Conservation (phyloP, 1,284 basidiomycete species). For the Cryptococcus hybrid region DNA sequence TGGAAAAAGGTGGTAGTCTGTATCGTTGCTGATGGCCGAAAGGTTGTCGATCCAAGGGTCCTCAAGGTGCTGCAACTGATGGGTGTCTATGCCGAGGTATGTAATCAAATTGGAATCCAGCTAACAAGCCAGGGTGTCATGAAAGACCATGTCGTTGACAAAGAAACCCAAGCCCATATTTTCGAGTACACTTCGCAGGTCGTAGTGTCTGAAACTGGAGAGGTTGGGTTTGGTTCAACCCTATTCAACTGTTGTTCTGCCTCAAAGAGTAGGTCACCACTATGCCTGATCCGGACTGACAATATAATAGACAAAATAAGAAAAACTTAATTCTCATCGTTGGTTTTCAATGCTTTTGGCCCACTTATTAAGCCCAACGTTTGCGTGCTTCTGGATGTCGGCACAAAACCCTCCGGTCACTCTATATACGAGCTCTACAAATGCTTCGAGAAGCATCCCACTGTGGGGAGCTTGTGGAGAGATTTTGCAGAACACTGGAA, state of each 20-base stretch:
- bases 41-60: constrained; percentile 73
- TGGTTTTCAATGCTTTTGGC: constrained; percentile 99
- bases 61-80: constrained; percentile 59
- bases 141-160: constrained; percentile 86
- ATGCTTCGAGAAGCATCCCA: constrained; percentile 85
- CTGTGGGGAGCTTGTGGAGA: constrained; percentile 95
- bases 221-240: constrained; percentile 74
- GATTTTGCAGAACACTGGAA: constrained; percentile 73
- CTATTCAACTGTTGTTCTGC: constrained; percentile 90
- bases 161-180: constrained; percentile 90
- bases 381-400: constrained; percentile 83
- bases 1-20: constrained; percentile 96
- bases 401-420: constrained; percentile 89
- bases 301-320: constrained; percentile 73
- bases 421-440: constrained; percentile 75
- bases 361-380: constrained; percentile 81
- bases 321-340: constrained; percentile 89
- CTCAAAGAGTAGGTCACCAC: constrained; percentile 60
- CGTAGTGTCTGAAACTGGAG: constrained; percentile 72
- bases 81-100: constrained; percentile 93
- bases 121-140: constrained; percentile 70
- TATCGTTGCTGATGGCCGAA: constrained; percentile 86
- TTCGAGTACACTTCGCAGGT: constrained; percentile 86
- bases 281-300: neutral
- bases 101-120: constrained; percentile 62